These are phyloP conservation scores for Penicillium rolfsii DNA, from an alignment of 2,329 filamentous ascomycete genomes.

Conservation along the genomic window DNA sequence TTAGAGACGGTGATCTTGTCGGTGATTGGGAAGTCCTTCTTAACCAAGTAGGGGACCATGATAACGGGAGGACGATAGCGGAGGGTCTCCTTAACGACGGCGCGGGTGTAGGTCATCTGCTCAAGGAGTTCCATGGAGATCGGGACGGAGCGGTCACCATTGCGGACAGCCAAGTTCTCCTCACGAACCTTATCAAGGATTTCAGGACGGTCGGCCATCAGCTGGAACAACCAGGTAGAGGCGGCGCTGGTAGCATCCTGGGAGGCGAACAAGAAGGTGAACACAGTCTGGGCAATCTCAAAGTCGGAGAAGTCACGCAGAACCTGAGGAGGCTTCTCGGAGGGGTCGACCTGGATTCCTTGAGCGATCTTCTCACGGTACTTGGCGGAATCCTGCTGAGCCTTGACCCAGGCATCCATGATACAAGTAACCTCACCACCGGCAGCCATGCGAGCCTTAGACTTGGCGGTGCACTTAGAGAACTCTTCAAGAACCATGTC, in stretches of 20 bases:
- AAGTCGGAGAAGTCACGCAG: constrained; percentile 86
- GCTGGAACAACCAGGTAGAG: constrained; percentile 92
- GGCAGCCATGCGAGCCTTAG: constrained; percentile 86
- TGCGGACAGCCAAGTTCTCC: constrained; percentile 79
- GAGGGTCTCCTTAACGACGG: constrained; percentile 86
- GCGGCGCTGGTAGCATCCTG: constrained; percentile 96
- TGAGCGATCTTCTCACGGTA: constrained; percentile 79
- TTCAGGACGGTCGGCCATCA: constrained; percentile 91
- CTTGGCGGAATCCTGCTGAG: constrained; percentile 80
- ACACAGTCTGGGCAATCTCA: constrained; percentile 90
- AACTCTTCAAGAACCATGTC: constrained; percentile 92
- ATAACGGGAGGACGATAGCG: constrained; percentile 94
- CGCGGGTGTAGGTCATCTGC: constrained; percentile 84
- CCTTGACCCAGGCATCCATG: constrained; percentile 91
- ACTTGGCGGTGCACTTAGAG: constrained; percentile 86
- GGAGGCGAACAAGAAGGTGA: constrained; percentile 95
- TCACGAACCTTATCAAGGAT: constrained; percentile 86
- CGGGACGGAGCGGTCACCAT: constrained; percentile 70
- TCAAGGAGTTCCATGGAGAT: constrained; percentile 86
- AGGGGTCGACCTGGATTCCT: constrained; percentile 67
- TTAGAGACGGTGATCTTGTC: constrained; percentile 89
- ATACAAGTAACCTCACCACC: constrained; percentile 88
- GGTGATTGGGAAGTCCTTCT: constrained; percentile 93
- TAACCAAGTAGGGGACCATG: constrained; percentile 93
- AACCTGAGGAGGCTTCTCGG: constrained; percentile 80